phyloP scores from a whole-genome alignment of 176 grass and related monocot species.

The Areca catechu region DNA sequence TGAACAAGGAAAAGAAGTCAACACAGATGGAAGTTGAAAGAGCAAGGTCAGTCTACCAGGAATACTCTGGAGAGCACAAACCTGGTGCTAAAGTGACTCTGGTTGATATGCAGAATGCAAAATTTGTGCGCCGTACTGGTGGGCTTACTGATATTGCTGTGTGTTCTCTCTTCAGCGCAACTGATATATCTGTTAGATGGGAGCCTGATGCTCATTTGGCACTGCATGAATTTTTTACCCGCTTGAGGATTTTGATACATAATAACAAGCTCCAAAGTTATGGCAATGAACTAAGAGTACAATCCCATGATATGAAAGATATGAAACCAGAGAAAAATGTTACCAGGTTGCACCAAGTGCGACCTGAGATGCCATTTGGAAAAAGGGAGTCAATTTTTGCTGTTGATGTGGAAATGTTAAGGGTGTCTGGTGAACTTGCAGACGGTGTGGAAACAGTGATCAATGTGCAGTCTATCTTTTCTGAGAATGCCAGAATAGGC shows the following conservation, averaged over 20 bases:
- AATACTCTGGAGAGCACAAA: slow-evolving; percentile 35
- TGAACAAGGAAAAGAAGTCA: slow-evolving; percentile 79
- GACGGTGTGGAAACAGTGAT: slow-evolving; percentile 89
- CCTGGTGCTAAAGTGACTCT: slow-evolving; percentile 66
- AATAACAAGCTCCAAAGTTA: slow-evolving; percentile 41
- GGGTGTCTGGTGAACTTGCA: slow-evolving; percentile 76
- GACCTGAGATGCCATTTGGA: slow-evolving; percentile 29
- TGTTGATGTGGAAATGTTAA: slow-evolving; percentile 76
- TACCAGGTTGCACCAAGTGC: slow-evolving; percentile 21
- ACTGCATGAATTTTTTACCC: slow-evolving; percentile 57
- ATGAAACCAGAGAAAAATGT: slow-evolving; percentile 26
- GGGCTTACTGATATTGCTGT: slow-evolving; percentile 55
- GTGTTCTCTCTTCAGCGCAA: slow-evolving; percentile 76
- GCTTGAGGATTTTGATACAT: slow-evolving; percentile 55
- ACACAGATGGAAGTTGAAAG: slow-evolving; percentile 67
- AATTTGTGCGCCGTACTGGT: slow-evolving; percentile 67
- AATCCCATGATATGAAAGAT: slow-evolving; percentile 28
- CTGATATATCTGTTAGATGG: slow-evolving; percentile 89
- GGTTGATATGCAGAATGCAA: slow-evolving; percentile 96
- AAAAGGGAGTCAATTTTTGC: slow-evolving; percentile 81
- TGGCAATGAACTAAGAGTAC: slow-evolving; percentile 35
- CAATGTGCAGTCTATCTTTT: slow-evolving; percentile 90
- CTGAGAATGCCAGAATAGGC: slow-evolving; percentile 96
- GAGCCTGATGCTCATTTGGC: slow-evolving; percentile 84
- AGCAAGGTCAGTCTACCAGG: slow-evolving; percentile 78